Conservation (phyloP, 2,329 filamentous ascomycete genomes). For the Trichophyton verrucosum region DNA sequence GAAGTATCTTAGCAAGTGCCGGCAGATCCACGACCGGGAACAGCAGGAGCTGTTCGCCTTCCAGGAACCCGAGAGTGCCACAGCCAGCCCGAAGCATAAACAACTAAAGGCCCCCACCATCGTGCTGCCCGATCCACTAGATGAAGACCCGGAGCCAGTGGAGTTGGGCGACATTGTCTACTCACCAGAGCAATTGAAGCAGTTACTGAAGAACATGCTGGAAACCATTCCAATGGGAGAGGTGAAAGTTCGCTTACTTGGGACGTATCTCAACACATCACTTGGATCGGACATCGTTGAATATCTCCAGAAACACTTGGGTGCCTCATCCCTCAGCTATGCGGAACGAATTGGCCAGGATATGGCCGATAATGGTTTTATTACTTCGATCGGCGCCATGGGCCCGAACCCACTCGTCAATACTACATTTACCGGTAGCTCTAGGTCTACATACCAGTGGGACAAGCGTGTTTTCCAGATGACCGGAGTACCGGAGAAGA, state of each 20-base stretch:
- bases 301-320: slow-evolving; percentile 82
- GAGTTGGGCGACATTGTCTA: slow-evolving; percentile 89
- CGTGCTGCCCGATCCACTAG: slow-evolving; percentile 63
- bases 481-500: slow-evolving; percentile 80
- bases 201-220: slow-evolving; percentile 75
- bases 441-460: slow-evolving; percentile 96
- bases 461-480: slow-evolving; percentile 80
- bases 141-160: slow-evolving; percentile 63
- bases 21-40: slow-evolving; percentile 87
- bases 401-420: slow-evolving; percentile 34
- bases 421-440: slow-evolving; percentile 92
- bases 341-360: slow-evolving; percentile 94
- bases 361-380: slow-evolving; percentile 69
- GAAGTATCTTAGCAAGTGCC: slow-evolving; percentile 98
- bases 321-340: slow-evolving; percentile 70
- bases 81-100: slow-evolving; percentile 45
- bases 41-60: slow-evolving; percentile 98
- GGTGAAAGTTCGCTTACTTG: slow-evolving; percentile 87
- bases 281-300: slow-evolving; percentile 87
- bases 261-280: slow-evolving; percentile 87
- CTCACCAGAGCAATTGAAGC: slow-evolving; percentile 74
- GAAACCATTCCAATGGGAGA: slow-evolving; percentile 77
- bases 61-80: slow-evolving; percentile 57
- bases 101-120: slow-evolving; percentile 51
- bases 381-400: slow-evolving; percentile 85